Base-by-base conservation (phyloP, 1,284 basidiomycete species). In the Ceratobasidium sp. region DNA sequence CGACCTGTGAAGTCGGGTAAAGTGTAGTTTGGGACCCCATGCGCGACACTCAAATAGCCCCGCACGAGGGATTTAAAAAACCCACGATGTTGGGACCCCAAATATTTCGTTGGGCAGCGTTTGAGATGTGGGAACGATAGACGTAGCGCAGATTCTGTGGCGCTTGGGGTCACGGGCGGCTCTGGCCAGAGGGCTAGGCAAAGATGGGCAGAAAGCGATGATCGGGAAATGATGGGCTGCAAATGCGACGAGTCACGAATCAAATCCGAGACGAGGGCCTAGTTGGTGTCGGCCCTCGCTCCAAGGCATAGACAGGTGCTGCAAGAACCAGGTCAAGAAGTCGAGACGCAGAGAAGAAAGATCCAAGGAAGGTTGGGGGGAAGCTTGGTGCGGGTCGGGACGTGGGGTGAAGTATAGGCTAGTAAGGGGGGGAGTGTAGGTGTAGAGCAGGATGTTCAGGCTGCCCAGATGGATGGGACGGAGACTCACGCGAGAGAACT, bases 281-380 rank as follows among this genome's bases (percentile, higher is more conserved):
- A 55, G 35, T 33, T 38, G 23, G 41, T 33, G 57, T 20, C 23
- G 70, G 46, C 44, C 20, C 38, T 65, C 60, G 60, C 62, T 27
- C 30, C 23, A 55, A 30, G 46, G 60, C 73, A 66, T 75, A 75
- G 73, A 66, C 73, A n/a, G 52, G 50, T 44, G 33, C 60, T 60
- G 41, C 60, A 46, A 62, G 41, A 50, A 50, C 48, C 33, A 52
- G 48, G 62, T 41, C 50, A 20, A 33, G 30, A 41, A 65, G 57
- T 38, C 6, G 57, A 48, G 46, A 30, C 44, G 46, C 7, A 33
- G 18, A 44, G 10, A 46, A 12, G 65, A n/a, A 12, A 66, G 6
- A 12, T 48, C 10, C 30, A 68, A 54, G 33, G 33, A 44, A 10
- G 7, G 70, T 33, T 73, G 57, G 59, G 27, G 27, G 57, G 67